These are phyloP conservation scores for Pseudocercospora musae DNA, from an alignment of 2,329 filamentous ascomycete genomes.

Conservation along the genomic window DNA sequence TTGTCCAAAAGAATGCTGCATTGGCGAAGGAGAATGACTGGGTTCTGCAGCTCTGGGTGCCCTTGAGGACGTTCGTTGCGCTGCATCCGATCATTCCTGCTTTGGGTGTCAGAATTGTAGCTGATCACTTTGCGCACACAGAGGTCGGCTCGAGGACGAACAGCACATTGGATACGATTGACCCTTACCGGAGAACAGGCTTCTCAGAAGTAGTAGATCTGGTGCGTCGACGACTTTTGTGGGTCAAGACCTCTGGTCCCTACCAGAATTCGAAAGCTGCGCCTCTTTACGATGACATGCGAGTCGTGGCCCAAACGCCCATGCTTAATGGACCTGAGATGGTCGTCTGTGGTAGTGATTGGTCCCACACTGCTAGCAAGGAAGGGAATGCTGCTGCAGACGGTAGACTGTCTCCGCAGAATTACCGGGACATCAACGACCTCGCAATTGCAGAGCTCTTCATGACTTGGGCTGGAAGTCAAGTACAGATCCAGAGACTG, in stretches of 20 bases:
- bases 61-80: too few relatives aligned
- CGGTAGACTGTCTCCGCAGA: neutral
- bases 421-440: neutral
- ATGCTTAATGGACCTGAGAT: neutral
- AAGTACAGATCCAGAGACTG: neutral
- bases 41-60: too few relatives aligned
- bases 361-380: neutral
- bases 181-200: neutral
- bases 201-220: neutral
- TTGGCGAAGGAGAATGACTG: too few relatives aligned
- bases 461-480: neutral
- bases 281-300: neutral
- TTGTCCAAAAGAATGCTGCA: too few relatives aligned
- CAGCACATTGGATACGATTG: neutral
- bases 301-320: neutral
- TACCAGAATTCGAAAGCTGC: neutral
- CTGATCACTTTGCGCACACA: too few relatives aligned
- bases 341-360: neutral
- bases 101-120: too few relatives aligned
- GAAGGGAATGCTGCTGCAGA: neutral
- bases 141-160: neutral
- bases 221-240: neutral
- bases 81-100: too few relatives aligned
- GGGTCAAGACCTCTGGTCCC: neutral
- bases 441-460: neutral